A percentile compares a stretch with the other conserved stretches of the same genome.
Conservation (phyloP, 2,329 filamentous ascomycete genomes). For the Sclerotinia spermophila region DNA sequence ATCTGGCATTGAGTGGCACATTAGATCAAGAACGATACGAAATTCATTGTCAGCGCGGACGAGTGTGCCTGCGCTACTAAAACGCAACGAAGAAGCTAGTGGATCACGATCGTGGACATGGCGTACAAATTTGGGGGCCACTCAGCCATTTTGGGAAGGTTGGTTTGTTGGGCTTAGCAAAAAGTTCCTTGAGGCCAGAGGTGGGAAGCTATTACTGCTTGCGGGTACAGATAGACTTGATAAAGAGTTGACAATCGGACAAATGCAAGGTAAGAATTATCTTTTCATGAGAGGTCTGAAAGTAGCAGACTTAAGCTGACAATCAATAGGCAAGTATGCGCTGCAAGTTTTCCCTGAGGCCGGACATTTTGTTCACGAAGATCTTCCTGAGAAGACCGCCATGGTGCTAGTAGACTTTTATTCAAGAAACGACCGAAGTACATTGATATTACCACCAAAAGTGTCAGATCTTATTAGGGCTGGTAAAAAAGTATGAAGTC, state of each 20-base stretch:
- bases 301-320: slow-evolving; percentile 13
- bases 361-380: slow-evolving; percentile 95
- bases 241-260: slow-evolving; percentile 88
- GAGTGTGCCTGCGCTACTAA: slow-evolving; percentile 78
- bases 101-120: slow-evolving; percentile 59
- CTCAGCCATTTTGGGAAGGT: slow-evolving; percentile 87
- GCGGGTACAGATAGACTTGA: slow-evolving; percentile 88
- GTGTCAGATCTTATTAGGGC: slow-evolving; percentile 69
- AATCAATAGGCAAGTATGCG: slow-evolving; percentile 74
- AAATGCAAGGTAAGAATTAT: slow-evolving; percentile 76
- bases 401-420: slow-evolving; percentile 86
- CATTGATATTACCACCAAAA: slow-evolving; percentile 85
- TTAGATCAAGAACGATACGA: slow-evolving; percentile 80
- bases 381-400: slow-evolving; percentile 86
- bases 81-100: slow-evolving; percentile 42
- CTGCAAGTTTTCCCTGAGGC: slow-evolving; percentile 92
- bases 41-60: slow-evolving; percentile 79
- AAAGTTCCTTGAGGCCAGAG: slow-evolving; percentile 78
- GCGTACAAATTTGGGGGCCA: slow-evolving; percentile 79
- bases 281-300: background rate
- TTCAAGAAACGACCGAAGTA: slow-evolving; percentile 80
- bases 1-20: slow-evolving; percentile 89
- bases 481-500: slow-evolving; percentile 51
- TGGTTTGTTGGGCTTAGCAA: slow-evolving; percentile 88
- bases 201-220: slow-evolving; percentile 79